These are phyloP conservation scores for Talaromyces sp. DNA, from an alignment of 2,329 filamentous ascomycete genomes.

Conservation along the genomic window DNA sequence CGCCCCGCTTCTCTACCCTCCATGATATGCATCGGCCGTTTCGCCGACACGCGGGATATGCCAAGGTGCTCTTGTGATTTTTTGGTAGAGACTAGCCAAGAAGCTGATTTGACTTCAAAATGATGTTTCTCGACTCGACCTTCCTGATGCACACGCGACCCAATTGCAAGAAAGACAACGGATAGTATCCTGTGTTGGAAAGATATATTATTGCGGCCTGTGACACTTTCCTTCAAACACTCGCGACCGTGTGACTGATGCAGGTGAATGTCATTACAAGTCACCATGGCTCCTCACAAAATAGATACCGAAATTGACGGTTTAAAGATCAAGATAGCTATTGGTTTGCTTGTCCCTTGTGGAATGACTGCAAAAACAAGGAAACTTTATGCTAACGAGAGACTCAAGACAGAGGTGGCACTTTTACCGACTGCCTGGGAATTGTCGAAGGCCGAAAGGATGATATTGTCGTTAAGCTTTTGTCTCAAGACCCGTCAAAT, in stretches of 20 bases:
- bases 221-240: neutral
- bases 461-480: constrained; percentile 20
- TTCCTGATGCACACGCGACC: neutral
- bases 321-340: constrained; percentile 16
- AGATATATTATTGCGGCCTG: neutral
- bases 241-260: neutral
- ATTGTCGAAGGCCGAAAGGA: constrained; percentile 41
- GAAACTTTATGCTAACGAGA: neutral
- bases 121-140: constrained; percentile 3
- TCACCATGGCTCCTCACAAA: constrained; percentile 13
- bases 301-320: constrained; percentile 7
- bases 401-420: constrained; percentile 63
- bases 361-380: neutral
- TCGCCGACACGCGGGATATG: neutral
- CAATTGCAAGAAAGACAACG: neutral
- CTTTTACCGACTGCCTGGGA: constrained; percentile 88
- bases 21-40: neutral
- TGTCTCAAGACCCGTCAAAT: constrained; percentile 21
- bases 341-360: constrained; percentile 10
- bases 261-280: neutral
- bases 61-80: neutral
- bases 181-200: neutral
- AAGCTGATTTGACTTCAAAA: neutral
- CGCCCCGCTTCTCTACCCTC: neutral
- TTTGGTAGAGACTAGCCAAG: neutral